phyloP scores from a whole-genome alignment of 2,329 filamentous ascomycete species.

The Cordyceps javanica region DNA sequence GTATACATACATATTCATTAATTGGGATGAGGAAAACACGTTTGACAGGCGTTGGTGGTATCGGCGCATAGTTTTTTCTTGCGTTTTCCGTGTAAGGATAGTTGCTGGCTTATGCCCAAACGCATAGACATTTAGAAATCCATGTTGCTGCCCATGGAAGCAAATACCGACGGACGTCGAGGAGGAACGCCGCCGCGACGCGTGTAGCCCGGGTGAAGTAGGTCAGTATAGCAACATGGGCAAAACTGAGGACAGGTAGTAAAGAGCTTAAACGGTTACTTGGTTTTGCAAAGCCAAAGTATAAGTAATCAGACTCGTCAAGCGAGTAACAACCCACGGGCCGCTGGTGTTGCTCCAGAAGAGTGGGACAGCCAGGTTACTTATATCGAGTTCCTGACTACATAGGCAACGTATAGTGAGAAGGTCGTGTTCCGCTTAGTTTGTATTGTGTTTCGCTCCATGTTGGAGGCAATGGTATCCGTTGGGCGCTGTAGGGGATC shows the following conservation, averaged over 20 bases:
- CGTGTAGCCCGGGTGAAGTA: background rate
- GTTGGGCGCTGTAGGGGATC: no score
- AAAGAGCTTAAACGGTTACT: no score
- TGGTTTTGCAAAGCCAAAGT: no score
- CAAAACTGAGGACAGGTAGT: background rate
- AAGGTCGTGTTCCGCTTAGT: no score
- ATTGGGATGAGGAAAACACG: background rate
- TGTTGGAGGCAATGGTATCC: no score
- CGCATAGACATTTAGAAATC: background rate
- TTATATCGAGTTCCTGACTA: no score
- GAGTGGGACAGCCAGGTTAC: no score
- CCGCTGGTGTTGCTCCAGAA: no score
- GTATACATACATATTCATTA: background rate
- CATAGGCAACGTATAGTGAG: no score
- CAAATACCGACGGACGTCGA: background rate
- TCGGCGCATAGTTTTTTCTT: background rate
- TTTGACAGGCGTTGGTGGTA: background rate
- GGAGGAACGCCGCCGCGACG: background rate
- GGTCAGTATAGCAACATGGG: background rate
- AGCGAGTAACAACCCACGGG: no score
- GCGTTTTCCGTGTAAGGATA: background rate
- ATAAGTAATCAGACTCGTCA: no score
- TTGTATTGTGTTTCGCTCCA: no score
- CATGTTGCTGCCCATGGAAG: background rate
- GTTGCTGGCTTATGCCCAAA: background rate